A percentile compares a stretch with the other conserved stretches of the same genome.
These are phyloP conservation scores for Corchorus capsularis DNA, from an alignment of 345 rosid species.

Conservation along the genomic window DNA sequence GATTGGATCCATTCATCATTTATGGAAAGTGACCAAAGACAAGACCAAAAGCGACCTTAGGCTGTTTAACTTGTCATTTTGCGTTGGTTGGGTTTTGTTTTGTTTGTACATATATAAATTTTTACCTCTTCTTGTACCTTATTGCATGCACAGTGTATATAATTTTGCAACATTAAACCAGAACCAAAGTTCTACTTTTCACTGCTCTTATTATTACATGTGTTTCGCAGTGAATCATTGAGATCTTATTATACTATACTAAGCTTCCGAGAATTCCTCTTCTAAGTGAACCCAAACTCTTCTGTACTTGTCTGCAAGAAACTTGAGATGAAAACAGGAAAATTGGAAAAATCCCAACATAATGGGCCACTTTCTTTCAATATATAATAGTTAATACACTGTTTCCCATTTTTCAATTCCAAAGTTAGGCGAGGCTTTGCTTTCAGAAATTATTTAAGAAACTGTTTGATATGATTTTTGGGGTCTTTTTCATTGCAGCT, in stretches of 20 bases:
- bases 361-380: not conserved
- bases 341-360: not conserved
- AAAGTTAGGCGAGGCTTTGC: not conserved
- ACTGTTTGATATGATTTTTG: not conserved
- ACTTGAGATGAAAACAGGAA: not conserved
- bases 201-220: not conserved
- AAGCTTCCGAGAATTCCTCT: no score
- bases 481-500: slow-evolving; percentile 17
- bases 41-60: not conserved
- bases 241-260: not conserved
- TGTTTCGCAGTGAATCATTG: not conserved
- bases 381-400: not conserved
- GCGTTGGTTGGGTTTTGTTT: not conserved
- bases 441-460: slow-evolving; percentile 3
- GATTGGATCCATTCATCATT: not conserved
- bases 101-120: not conserved
- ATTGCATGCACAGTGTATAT: not conserved
- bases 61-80: slow-evolving; percentile 6
- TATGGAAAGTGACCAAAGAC: not conserved
- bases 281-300: not conserved
- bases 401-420: not conserved
- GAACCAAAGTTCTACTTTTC: not conserved
- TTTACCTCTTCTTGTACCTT: not conserved
- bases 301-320: not conserved
- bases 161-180: not conserved